Conservation (phyloP, 225 moss, liverwort and hornwort species). For the Polytrichum commune region DNA sequence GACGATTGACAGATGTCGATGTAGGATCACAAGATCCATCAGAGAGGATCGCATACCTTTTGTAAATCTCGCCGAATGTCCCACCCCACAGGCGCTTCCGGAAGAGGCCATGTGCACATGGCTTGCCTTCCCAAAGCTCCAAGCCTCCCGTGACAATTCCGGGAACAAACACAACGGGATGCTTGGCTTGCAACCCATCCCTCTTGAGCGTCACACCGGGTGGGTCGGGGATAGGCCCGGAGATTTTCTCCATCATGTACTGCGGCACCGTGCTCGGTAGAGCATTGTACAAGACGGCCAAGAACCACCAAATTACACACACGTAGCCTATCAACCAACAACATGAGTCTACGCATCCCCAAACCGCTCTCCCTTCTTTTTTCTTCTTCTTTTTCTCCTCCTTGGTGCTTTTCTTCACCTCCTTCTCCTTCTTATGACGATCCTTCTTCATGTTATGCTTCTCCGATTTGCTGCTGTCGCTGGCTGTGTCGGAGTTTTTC, state of each 20-base stretch:
- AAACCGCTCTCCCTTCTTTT: slow-evolving; percentile 31
- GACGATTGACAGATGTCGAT: no score
- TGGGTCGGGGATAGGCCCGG: slow-evolving; percentile 76
- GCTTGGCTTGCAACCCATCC: slow-evolving; percentile 62
- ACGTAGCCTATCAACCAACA: slow-evolving; percentile 89
- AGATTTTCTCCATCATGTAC: slow-evolving; percentile 78
- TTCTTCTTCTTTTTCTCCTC: slow-evolving; percentile 14
- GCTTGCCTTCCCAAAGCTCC: slow-evolving; percentile 93
- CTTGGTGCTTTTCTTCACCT: no score
- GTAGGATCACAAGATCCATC: no score
- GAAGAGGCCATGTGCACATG: slow-evolving; percentile 76
- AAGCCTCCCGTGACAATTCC: slow-evolving; percentile 96
- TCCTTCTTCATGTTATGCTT: slow-evolving; percentile 28
- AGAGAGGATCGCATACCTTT: slow-evolving; percentile 37
- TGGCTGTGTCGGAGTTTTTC: slow-evolving; percentile 51
- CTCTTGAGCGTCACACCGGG: slow-evolving; percentile 71
- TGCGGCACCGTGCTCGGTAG: slow-evolving; percentile 76
- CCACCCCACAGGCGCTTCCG: slow-evolving; percentile 97
- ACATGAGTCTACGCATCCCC: slow-evolving; percentile 86
- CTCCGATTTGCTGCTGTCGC: slow-evolving; percentile 21
- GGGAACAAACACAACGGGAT: slow-evolving; percentile 88
- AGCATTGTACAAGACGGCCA: slow-evolving; percentile 73
- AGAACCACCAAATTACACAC: slow-evolving; percentile 76
- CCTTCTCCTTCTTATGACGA: neutral
- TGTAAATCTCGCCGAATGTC: slow-evolving; percentile 92